A percentile compares a stretch with the other conserved stretches of the same genome.
Evolutionary conservation across 2,329 filamentous ascomycete species (phyloP).

Genomic region (Sporothrix phasma): DNA sequence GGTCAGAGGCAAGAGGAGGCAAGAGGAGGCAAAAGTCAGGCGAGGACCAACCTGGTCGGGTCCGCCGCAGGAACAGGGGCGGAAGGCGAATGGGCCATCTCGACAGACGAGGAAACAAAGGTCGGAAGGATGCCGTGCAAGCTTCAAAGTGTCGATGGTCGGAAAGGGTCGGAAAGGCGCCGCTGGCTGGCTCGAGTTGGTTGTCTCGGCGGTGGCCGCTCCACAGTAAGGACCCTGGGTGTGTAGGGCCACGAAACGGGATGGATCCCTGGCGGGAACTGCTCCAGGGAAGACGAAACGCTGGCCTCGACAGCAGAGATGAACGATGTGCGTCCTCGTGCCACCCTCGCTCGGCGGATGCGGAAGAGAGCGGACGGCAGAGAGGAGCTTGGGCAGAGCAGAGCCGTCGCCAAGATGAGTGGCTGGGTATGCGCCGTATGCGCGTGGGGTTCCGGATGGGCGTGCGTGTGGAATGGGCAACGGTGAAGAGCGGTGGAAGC

Average conservation of each 20-base stretch:
- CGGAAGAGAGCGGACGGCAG: not conserved
- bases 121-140: not conserved
- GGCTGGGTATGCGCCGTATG: not conserved
- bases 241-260: no score
- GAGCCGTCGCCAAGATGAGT: not conserved
- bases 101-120: not conserved
- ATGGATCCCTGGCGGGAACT: no score
- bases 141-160: not conserved
- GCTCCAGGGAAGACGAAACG: no score
- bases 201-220: not conserved
- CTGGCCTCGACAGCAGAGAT: no score
- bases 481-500: not conserved
- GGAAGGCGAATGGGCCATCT: slow-evolving; percentile 12
- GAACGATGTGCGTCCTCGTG: not conserved
- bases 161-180: not conserved
- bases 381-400: not conserved
- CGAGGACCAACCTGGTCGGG: slow-evolving; percentile 11
- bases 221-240: no score
- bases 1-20: not conserved
- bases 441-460: not conserved
- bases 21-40: not conserved
- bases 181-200: not conserved
- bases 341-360: not conserved
- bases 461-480: not conserved
- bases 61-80: slow-evolving; percentile 9